Conservation (phyloP, 257 asterid species). For the Ballota nigra region DNA sequence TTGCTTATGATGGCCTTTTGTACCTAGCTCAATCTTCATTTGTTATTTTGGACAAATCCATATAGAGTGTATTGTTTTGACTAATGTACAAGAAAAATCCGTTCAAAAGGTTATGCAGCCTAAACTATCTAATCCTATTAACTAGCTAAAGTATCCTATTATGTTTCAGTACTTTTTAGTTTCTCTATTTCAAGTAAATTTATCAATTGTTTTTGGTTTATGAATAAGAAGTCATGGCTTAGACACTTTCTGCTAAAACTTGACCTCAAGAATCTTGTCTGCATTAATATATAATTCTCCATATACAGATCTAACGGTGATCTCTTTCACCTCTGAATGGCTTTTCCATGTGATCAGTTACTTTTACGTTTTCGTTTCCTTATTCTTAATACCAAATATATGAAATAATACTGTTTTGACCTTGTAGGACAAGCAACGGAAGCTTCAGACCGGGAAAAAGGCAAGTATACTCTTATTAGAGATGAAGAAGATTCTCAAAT, state of each 20-base stretch:
- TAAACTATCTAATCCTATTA: not conserved
- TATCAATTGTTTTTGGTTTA: constrained; percentile 1
- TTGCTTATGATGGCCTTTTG: not conserved
- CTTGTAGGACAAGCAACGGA: constrained; percentile 48
- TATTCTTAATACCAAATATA: constrained; percentile 1
- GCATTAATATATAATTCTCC: not conserved
- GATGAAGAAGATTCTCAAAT: constrained; percentile 68
- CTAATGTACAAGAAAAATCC: not conserved
- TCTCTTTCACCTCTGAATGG: not conserved
- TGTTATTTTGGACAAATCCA: not conserved
- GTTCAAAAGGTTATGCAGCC: not conserved
- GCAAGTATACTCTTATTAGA: constrained; percentile 66
- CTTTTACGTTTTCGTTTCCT: not conserved
- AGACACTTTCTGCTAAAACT: not conserved
- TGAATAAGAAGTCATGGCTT: constrained; percentile 2
- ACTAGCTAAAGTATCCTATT: not conserved
- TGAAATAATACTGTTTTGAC: not conserved
- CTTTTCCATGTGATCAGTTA: not conserved
- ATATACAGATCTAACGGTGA: not conserved
- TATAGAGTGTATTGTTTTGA: not conserved
- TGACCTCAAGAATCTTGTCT: not conserved
- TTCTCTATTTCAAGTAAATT: not conserved
- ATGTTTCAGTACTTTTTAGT: not conserved
- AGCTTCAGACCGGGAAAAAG: constrained; percentile 52
- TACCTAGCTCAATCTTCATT: not conserved